phyloP scores from a whole-genome alignment of 108 stramenopile genomes.

The Skeletonema grethae region DNA sequence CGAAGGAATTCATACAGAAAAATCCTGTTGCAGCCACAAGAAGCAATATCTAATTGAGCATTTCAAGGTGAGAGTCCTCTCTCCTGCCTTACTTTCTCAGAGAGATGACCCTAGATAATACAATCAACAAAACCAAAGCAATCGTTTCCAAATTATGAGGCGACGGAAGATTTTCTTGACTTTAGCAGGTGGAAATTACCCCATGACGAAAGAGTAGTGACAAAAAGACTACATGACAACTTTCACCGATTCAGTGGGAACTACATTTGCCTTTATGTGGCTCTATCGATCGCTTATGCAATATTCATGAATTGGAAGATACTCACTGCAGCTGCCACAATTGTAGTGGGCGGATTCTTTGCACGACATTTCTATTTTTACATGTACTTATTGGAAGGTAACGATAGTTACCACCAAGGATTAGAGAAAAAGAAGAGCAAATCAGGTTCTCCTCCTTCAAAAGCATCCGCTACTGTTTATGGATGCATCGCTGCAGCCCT shows the following conservation, averaged over 20 bases:
- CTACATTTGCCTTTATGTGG: slow-evolving; percentile 23
- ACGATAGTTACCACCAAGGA: neutral
- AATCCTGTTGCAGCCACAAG: too few species aligned
- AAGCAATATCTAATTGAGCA: too few species aligned
- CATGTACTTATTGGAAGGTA: neutral
- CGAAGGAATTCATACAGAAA: too few species aligned
- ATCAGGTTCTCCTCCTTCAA: neutral
- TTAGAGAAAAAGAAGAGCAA: neutral
- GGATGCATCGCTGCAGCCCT: neutral
- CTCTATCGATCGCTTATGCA: slow-evolving; percentile 5
- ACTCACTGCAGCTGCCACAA: slow-evolving; percentile 9
- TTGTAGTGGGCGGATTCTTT: slow-evolving; percentile 1
- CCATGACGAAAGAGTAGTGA: neutral
- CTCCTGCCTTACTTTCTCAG: too few species aligned
- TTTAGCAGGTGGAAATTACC: slow-evolving; percentile 27
- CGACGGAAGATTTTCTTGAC: slow-evolving; percentile 38
- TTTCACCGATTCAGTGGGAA: slow-evolving; percentile 10
- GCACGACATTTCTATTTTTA: slow-evolving; percentile 2
- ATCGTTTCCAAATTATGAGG: slow-evolving; percentile 15
- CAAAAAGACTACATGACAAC: slow-evolving; percentile 20
- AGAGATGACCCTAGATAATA: too few species aligned
- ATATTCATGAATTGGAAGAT: slow-evolving; percentile 22
- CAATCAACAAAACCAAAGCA: neutral
- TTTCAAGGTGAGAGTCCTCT: too few species aligned
- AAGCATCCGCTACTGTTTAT: neutral